A percentile compares a stretch with the other conserved stretches of the same genome.
These are phyloP conservation scores for Starmera stellimalicola DNA, from an alignment of 1,139 yeast species.

Conservation along the genomic window DNA sequence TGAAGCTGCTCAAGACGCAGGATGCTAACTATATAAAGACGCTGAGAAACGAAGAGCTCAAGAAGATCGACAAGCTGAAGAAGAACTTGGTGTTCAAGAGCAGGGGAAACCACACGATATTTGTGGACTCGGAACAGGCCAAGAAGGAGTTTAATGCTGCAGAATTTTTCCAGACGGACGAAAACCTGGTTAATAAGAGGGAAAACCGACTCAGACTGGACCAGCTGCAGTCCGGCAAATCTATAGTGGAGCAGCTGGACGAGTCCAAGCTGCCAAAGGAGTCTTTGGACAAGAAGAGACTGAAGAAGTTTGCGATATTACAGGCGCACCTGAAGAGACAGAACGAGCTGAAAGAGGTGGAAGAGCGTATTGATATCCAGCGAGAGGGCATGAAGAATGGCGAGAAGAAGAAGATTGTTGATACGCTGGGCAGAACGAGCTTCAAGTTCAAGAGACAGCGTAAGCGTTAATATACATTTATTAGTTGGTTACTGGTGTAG, in stretches of 20 bases:
- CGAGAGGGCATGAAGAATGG: slow-evolving; percentile 89
- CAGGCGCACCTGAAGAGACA: slow-evolving; percentile 60
- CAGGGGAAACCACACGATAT: slow-evolving; percentile 74
- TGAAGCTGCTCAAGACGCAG: slow-evolving; percentile 76
- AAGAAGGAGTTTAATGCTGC: slow-evolving; percentile 56
- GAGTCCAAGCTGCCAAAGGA: slow-evolving; percentile 26
- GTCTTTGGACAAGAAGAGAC: slow-evolving; percentile 42
- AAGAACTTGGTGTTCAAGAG: slow-evolving; percentile 44
- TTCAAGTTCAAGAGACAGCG: slow-evolving; percentile 86
- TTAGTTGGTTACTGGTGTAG: too few species aligned
- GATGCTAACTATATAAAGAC: slow-evolving; percentile 82
- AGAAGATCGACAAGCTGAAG: slow-evolving; percentile 53
- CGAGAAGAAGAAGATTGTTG: slow-evolving; percentile 64
- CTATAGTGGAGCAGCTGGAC: slow-evolving; percentile 21
- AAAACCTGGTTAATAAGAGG: slow-evolving; percentile 47
- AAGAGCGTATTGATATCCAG: slow-evolving; percentile 64
- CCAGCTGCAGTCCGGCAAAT: slow-evolving; percentile 39
- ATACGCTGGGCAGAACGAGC: slow-evolving; percentile 52
- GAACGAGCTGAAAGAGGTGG: slow-evolving; percentile 54
- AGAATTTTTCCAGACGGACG: slow-evolving; percentile 60
- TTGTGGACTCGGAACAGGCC: slow-evolving; percentile 56
- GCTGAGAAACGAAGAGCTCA: slow-evolving; percentile 57
- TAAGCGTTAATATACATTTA: slow-evolving; percentile 43
- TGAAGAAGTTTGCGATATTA: slow-evolving; percentile 45
- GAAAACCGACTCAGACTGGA: slow-evolving; percentile 63